Evolutionary conservation across 2,329 filamentous ascomycete genomes (phyloP), one percentile per base, ranked within the genome.

Genomic region (Myriosclerotinia curreyana): DNA sequence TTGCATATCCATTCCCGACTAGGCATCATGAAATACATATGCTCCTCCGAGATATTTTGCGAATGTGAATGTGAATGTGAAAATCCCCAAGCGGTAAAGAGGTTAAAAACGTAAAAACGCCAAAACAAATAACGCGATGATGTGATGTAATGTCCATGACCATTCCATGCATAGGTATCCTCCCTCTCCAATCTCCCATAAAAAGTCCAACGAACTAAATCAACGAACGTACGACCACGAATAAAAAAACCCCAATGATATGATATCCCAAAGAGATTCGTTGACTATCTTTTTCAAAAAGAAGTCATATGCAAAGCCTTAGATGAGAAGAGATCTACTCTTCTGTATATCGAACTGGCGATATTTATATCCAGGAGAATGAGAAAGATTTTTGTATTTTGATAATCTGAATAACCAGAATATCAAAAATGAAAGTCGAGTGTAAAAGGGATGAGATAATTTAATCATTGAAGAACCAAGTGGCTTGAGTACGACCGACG

Each of bases 381-480:
- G n/a, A 59, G 55, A 59, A 59, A 14, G n/a, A 56, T 44, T 59
- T 25, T 12, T 22, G 31, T n/a, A 17, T 53, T 48, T 40, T 56
- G 46, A 53, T 60, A n/a, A 55, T 58, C 60, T 59, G 8, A 48
- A 14, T 55, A 42, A 42, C 17, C 15, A 31, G 20, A 60, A 40
- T 40, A 40, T 31, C 55, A 48, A 49, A 36, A 34, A 20, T 44
- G 60, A 42, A 46, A 63, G 12, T 36, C 9, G 42, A 59, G 12
- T 36, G n/a, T 17, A 6, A 51, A 9, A 14, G 38, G 12, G 40
- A n/a, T 51, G 15, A 3, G 31, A 20, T n/a, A 22, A 48, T 38
- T 28, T 64, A 64, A 34, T 66, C 60, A 66, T 76, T 78, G 74
- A 83, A 82, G 63, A 71, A 79, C 82, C 83, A 85, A 38, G 72